Conservation (phyloP, 2,329 filamentous ascomycete genomes). For the Corinectria fuckeliana region DNA sequence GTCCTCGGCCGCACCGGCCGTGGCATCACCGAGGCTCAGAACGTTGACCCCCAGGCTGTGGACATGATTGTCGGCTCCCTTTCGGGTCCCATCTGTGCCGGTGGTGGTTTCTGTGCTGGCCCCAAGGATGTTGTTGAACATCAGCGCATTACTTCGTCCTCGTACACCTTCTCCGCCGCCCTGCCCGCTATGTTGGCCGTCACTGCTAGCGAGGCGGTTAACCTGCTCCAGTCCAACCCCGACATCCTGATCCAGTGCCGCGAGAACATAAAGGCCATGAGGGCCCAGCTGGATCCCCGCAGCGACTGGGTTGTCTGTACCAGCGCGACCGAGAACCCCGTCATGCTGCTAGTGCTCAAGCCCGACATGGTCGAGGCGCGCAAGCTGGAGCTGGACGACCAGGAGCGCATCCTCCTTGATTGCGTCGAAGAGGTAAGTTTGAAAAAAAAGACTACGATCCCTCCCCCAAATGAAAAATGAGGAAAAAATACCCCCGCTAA, state of each 20-base stretch:
- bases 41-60: constrained; percentile 89
- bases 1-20: constrained; percentile 90
- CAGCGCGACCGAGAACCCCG: constrained; percentile 82
- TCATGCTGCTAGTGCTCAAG: constrained; percentile 85
- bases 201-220: constrained; percentile 91
- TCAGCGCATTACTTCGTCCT: constrained; percentile 88
- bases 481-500: constrained; percentile 23
- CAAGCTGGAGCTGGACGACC: constrained; percentile 73
- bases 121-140: constrained; percentile 92
- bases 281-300: constrained; percentile 85
- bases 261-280: constrained; percentile 87
- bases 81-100: constrained; percentile 86
- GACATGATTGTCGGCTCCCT: constrained; percentile 98
- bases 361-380: constrained; percentile 77
- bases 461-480: no score
- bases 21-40: constrained; percentile 93
- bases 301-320: constrained; percentile 92
- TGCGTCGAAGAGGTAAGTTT: constrained; percentile 91
- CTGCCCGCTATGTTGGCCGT: constrained; percentile 92
- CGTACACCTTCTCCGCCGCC: constrained; percentile 96
- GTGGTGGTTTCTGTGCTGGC: constrained; percentile 95
- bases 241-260: constrained; percentile 80
- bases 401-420: constrained; percentile 86
- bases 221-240: constrained; percentile 84
- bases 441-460: no score